These are phyloP conservation scores for Phascolomyces articulosus DNA, from an alignment of 371 early-diverging fungal genomes.

Conservation along the genomic window DNA sequence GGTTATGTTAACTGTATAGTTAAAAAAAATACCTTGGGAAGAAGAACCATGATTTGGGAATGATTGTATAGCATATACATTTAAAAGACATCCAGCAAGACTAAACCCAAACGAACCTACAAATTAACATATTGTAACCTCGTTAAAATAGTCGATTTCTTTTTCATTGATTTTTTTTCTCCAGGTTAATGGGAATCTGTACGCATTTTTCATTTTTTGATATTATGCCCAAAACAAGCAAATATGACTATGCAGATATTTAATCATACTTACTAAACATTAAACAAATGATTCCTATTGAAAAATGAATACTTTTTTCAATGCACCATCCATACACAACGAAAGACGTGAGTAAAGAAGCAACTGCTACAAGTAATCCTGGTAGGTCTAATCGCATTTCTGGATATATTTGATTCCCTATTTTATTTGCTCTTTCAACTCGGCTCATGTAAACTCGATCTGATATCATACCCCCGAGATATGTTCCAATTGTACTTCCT, in stretches of 20 bases:
- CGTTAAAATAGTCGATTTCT: no score
- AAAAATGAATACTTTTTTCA: slow-evolving; percentile 40
- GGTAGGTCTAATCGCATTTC: slow-evolving; percentile 41
- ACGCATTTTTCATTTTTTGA: no score
- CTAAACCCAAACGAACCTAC: background rate
- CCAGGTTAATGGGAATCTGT: no score
- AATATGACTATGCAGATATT: no score
- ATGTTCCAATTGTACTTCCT: slow-evolving; percentile 35
- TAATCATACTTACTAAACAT: slow-evolving; percentile 35
- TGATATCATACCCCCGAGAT: slow-evolving; percentile 37
- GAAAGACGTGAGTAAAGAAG: slow-evolving; percentile 23
- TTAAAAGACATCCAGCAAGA: background rate
- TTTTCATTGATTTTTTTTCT: no score
- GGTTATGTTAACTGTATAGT: no score
- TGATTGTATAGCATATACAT: background rate
- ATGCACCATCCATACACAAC: slow-evolving; percentile 45
- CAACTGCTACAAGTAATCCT: slow-evolving; percentile 16
- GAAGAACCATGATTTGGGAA: background rate
- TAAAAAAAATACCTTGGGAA: background rate
- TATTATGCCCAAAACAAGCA: no score
- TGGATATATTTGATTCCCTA: slow-evolving; percentile 20
- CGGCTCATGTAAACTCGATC: slow-evolving; percentile 29
- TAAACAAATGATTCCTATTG: slow-evolving; percentile 37
- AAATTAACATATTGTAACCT: background rate
- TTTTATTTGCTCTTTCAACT: slow-evolving; percentile 21